Conservation (phyloP, 345 rosid species). For the Eucalyptus erythrocorys region DNA sequence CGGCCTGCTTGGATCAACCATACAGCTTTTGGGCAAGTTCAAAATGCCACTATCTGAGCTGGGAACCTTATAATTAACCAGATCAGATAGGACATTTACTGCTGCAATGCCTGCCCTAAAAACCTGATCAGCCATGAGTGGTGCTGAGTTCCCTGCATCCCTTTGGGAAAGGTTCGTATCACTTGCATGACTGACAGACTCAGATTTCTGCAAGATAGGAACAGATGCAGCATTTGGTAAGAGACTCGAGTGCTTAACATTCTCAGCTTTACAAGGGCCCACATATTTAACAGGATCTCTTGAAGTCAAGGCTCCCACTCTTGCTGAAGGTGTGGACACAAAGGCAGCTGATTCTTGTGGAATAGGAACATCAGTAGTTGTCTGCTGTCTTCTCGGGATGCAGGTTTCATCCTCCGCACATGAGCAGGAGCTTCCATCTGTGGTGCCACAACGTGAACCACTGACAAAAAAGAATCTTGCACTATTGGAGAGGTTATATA, state of each 20-base stretch:
- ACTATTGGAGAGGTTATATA: slow-evolving; percentile 56
- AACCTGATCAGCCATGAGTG: slow-evolving; percentile 56
- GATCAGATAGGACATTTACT: slow-evolving; percentile 45
- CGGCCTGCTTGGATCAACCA: slow-evolving; percentile 52
- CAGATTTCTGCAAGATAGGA: slow-evolving; percentile 26
- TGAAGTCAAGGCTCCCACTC: slow-evolving; percentile 13
- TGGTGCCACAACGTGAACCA: slow-evolving; percentile 50
- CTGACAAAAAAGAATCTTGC: slow-evolving; percentile 56
- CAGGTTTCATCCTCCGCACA: slow-evolving; percentile 72
- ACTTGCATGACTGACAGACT: slow-evolving; percentile 38
- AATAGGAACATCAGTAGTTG: slow-evolving; percentile 23
- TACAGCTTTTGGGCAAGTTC: slow-evolving; percentile 21
- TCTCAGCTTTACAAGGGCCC: slow-evolving; percentile 26
- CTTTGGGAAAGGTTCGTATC: slow-evolving; percentile 9
- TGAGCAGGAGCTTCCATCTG: slow-evolving; percentile 67
- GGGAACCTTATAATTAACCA: slow-evolving; percentile 59
- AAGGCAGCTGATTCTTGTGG: slow-evolving; percentile 26
- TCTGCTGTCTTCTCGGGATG: slow-evolving; percentile 42
- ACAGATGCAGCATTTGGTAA: slow-evolving; percentile 24
- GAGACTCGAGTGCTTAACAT: slow-evolving; percentile 4
- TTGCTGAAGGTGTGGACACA: slow-evolving; percentile 10
- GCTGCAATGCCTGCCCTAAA: slow-evolving; percentile 66
- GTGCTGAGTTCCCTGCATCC: slow-evolving; percentile 21
- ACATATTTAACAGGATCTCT: slow-evolving; percentile 23
- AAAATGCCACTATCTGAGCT: slow-evolving; percentile 22